Evolutionary conservation across 1,284 basidiomycete genomes (phyloP), one percentile per base, ranked within the genome.

Genomic region (Irpex lacteus): DNA sequence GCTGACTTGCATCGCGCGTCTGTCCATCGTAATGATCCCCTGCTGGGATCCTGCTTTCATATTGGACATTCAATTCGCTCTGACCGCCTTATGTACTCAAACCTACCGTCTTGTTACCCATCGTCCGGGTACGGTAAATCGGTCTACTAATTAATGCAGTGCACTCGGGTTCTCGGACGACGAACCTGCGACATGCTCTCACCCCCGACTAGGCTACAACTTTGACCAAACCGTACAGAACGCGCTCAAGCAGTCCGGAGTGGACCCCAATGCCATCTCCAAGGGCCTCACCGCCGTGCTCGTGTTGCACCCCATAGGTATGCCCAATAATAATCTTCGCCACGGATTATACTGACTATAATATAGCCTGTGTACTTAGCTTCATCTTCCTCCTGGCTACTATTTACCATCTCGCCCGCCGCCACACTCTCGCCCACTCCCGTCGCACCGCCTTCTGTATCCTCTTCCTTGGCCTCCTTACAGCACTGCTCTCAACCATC

Each of bases 321-420:
- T 63, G 75, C 71, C 26, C 34, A 15, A 47, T 47, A 8, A 47
- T 36, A 37, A 34, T 32, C 36, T 47, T 59, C 62, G 56, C 26
- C 37, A 60, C 54, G 52, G 47, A 60, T 61, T 60, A 53, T 53
- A 0, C 37, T 61, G 36, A 54, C n/a, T n/a, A n/a, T n/a, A 34
- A 34, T 49, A 5, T 68, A 85, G 84, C 82, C 58, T 80, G 82
- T 70, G 81, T 73, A 38, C 69, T 87, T n/a, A 73, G 81, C 34
- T 86, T 88, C 73, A 65, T 86, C 57, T 80, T 84, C 19, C 70
- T 86, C 62, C 62, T 85, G 60, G 68, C 80, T 54, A 82, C 84
- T 5, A 71, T 87, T 15, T 80, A 80, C 81, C 69, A 75, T 76
- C 64, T 75, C 77, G 67, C 78, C 65, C 49, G 60, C 32, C 36